Conservation (phyloP, 305 asterid species). For the Fraxinus greggii region DNA sequence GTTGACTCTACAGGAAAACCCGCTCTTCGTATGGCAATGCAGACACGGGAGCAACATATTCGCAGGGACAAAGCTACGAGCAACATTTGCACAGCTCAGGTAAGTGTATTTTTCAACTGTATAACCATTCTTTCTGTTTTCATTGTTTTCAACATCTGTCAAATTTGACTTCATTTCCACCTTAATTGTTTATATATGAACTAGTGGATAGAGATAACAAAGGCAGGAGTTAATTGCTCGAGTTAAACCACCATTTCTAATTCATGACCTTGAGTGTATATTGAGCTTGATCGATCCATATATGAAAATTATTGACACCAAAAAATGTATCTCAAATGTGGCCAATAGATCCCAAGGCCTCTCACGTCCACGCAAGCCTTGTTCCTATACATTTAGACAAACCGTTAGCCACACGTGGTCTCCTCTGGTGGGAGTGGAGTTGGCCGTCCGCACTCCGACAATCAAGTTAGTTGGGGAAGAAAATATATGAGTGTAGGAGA, state of each 20-base stretch:
- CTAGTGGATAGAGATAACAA: neutral
- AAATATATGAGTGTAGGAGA: neutral
- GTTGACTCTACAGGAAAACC: conserved; percentile 88
- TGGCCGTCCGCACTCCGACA: neutral
- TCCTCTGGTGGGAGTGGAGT: neutral
- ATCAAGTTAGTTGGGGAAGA: neutral
- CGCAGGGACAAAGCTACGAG: conserved; percentile 95
- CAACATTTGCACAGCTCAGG: conserved; percentile 99
- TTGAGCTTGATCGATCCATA: neutral
- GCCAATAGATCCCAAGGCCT: neutral
- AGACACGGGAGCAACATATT: conserved; percentile 95
- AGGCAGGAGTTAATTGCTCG: neutral
- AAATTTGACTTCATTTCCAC: neutral
- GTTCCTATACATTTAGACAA: neutral
- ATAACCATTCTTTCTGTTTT: neutral
- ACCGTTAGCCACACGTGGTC: neutral
- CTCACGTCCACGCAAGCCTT: neutral
- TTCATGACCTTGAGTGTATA: neutral
- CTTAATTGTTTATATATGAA: neutral
- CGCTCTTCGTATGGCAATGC: conserved; percentile 98
- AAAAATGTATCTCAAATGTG: neutral
- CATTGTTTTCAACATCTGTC: neutral
- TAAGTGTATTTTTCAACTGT: conserved; percentile 16
- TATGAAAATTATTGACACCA: neutral
- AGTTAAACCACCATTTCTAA: neutral